A percentile compares a stretch with the other conserved stretches of the same genome.
These are phyloP conservation scores for Yamadazyma scolyti DNA, from an alignment of 805 yeast genomes.

Conservation along the genomic window DNA sequence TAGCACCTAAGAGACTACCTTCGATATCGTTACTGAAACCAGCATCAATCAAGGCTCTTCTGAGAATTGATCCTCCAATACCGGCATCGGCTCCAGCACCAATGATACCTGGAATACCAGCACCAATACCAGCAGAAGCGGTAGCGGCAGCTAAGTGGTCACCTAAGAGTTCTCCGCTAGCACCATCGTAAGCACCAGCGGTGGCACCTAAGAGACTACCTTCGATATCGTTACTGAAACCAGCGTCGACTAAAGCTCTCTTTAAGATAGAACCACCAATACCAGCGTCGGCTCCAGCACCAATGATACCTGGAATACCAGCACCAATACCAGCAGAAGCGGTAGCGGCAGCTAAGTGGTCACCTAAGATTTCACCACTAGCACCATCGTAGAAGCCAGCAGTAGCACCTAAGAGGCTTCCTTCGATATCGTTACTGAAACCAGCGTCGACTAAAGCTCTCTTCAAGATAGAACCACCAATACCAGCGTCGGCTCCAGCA, in stretches of 20 bases:
- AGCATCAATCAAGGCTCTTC: constrained; percentile 9
- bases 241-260: constrained; percentile 11
- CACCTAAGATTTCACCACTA: constrained; percentile 13
- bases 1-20: constrained; percentile 4
- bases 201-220: constrained; percentile 6
- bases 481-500: constrained; percentile 3
- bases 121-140: constrained; percentile 8
- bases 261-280: constrained; percentile 9
- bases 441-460: constrained; percentile 10
- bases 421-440: constrained; percentile 7
- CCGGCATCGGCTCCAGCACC: constrained; percentile 9
- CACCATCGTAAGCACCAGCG: constrained; percentile 9
- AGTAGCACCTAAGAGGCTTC: constrained; percentile 8
- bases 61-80: constrained; percentile 6
- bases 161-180: constrained; percentile 11
- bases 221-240: constrained; percentile 7
- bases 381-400: constrained; percentile 10
- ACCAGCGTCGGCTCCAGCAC: constrained; percentile 3
- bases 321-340: constrained; percentile 11
- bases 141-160: constrained; percentile 12
- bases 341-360: constrained; percentile 13
- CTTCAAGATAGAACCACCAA: constrained; percentile 7
- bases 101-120: constrained; percentile 3
- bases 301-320: constrained; percentile 4
- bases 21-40: constrained; percentile 6